Evolutionary conservation across 805 yeast genomes (phyloP).

Genomic region (Cyberlindnera mycetangii): DNA sequence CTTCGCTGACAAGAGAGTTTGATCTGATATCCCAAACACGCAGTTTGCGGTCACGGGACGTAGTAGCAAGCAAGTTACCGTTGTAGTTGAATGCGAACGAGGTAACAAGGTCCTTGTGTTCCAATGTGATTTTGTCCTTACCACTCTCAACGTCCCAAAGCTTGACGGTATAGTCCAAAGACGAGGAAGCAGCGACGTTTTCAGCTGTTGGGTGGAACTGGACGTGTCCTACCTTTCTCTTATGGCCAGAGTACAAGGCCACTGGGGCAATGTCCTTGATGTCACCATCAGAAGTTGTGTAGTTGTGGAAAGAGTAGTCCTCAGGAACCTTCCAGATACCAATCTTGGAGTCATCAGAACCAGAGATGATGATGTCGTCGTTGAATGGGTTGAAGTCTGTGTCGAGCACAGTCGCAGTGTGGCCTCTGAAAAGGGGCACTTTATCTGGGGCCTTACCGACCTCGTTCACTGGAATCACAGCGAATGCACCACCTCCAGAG

Average conservation of each 20-base stretch:
- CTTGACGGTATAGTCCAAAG: conserved; percentile 87
- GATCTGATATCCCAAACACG: conserved; percentile 89
- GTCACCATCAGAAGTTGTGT: conserved; percentile 51
- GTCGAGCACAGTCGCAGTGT: conserved; percentile 91
- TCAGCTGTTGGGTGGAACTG: conserved; percentile 85
- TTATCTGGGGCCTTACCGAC: conserved; percentile 92
- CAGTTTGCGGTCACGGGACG: conserved; percentile 85
- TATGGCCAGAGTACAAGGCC: conserved; percentile 76
- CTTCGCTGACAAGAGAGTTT: conserved; percentile 75
- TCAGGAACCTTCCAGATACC: conserved; percentile 87
- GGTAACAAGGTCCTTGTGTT: conserved; percentile 90
- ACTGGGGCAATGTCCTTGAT: conserved; percentile 69
- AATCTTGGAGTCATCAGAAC: conserved; percentile 79
- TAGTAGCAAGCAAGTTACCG: conserved; percentile 83
- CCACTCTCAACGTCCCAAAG: conserved; percentile 86
- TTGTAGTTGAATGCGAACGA: conserved; percentile 88
- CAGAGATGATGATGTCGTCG: conserved; percentile 67
- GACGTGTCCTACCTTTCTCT: conserved; percentile 91
- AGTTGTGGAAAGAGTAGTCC: conserved; percentile 67
- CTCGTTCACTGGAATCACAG: conserved; percentile 82
- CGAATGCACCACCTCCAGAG: conserved; percentile 97
- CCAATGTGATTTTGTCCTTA: conserved; percentile 64
- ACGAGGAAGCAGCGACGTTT: conserved; percentile 83
- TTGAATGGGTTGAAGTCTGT: conserved; percentile 95
- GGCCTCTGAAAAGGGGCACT: conserved; percentile 93